Conservation (phyloP, 1,139 yeast genomes). For the Sporopachydermia cereana region DNA sequence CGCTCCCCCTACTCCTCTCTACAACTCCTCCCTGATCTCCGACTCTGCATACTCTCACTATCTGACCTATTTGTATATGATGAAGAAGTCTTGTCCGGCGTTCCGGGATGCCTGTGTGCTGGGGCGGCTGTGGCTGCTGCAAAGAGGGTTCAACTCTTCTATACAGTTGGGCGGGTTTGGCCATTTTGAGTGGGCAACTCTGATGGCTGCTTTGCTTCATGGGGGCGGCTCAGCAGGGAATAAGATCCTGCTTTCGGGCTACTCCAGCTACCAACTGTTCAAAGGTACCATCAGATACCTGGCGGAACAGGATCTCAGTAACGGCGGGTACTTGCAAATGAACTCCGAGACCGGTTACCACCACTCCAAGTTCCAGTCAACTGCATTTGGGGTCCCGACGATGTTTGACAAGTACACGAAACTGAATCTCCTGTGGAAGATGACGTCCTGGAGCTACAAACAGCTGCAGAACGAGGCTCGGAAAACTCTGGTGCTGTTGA, state of each 20-base stretch:
- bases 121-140: conserved; percentile 84
- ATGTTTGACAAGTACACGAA: conserved; percentile 65
- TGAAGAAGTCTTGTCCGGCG: conserved; percentile 68
- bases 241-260: conserved; percentile 70
- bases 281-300: conserved; percentile 75
- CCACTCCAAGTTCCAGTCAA: conserved; percentile 38
- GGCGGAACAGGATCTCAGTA: conserved; percentile 61
- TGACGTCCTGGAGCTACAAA: conserved; percentile 59
- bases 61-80: conserved; percentile 61
- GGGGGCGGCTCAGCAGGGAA: conserved; percentile 79
- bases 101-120: conserved; percentile 81
- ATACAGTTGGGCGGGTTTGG: conserved; percentile 67
- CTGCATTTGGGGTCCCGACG: conserved; percentile 63
- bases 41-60: conserved; percentile 59
- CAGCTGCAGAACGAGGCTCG: conserved; percentile 53
- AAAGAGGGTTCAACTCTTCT: conserved; percentile 63
- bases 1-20: conserved; percentile 69
- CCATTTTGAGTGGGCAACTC: conserved; percentile 73
- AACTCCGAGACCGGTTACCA: conserved; percentile 34
- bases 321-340: conserved; percentile 55
- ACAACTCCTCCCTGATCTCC: conserved; percentile 69
- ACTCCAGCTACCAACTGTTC: conserved; percentile 84
- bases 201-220: conserved; percentile 69
- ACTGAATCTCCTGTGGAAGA: conserved; percentile 71
- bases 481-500: conserved; percentile 54